phyloP scores from a whole-genome alignment of 192 early-diverging fungal species.

The Borealophlyctis nickersoniae region DNA sequence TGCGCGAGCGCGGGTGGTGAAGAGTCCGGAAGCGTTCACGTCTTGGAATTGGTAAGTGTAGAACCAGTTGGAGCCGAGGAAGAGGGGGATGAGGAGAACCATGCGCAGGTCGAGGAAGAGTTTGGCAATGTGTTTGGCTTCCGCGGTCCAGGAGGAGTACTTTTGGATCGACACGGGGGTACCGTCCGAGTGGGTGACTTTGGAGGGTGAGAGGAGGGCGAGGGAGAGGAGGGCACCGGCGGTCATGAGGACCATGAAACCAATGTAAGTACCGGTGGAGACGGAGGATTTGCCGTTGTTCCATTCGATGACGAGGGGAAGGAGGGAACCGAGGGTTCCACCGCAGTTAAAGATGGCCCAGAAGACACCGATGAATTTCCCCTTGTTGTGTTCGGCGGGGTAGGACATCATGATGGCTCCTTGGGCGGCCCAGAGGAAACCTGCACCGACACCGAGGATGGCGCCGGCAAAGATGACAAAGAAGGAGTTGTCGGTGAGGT shows the following conservation, averaged over 20 bases:
- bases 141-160: too few relatives aligned
- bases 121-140: too few relatives aligned
- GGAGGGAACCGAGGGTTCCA: conserved; percentile 73
- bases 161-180: too few relatives aligned
- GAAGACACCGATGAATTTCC: conserved; percentile 77
- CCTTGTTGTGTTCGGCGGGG: conserved; percentile 77
- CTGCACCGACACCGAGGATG: conserved; percentile 79
- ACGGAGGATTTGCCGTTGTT: conserved; percentile 47
- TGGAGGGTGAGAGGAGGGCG: too few relatives aligned
- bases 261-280: conserved; percentile 70
- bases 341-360: conserved; percentile 87
- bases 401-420: conserved; percentile 85
- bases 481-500: conserved; percentile 50
- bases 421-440: conserved; percentile 58
- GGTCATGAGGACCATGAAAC: conserved; percentile 70
- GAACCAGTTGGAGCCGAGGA: too few relatives aligned
- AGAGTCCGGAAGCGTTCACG: too few relatives aligned
- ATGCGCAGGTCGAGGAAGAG: too few relatives aligned
- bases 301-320: conserved; percentile 72
- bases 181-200: too few relatives aligned
- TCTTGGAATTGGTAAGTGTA: too few relatives aligned
- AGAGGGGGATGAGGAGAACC: too few relatives aligned
- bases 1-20: too few relatives aligned
- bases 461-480: conserved; percentile 76
- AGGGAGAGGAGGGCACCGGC: too few relatives aligned